Base-by-base conservation (phyloP, 306 rosid species). In the Citrullus colocynthis region DNA sequence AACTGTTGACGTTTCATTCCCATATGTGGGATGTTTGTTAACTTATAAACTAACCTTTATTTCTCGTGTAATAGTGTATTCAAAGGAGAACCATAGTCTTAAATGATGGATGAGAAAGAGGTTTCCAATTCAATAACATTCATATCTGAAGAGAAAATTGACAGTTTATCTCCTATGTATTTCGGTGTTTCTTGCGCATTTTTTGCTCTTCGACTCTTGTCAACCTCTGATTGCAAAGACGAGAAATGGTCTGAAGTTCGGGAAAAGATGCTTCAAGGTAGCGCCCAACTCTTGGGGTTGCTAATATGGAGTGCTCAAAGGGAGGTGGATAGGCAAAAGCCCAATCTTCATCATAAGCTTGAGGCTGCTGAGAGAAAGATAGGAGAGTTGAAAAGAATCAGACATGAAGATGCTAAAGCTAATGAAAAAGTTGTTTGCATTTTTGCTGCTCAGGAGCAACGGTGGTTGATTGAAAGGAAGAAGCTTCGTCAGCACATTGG, bases 401-500 rank as follows among this genome's bases (percentile, higher is more conserved):
- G 98, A 41, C 96, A 83, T 42, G 98, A 95, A 63, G 98, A 95
- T 78, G 98, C 97, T 17, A 95, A 85, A 55, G 98, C 98, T 57
- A 95, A 90, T 69, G 98, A 92, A 88, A 95, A 90, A 86, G 98
- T 95, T 57, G 98, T 95, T 36, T 81, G 96, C 59, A 95, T 95
- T 39, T 92, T 92, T 84, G 97, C 97, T 39, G 82, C 95, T 59
- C 97, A 92, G 74, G 98, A 95, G 83, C 98, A 95, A 82, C 78
- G 83, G 52, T 92, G 98, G 98, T 85, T 90, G 74, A 76, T 76
- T 32, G 97, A 95, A 82, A 87, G 96, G 87, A 86, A 80, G 88
- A 89, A 85, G 56, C 87, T 92, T 6, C 56, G 92, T 60, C 91
- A 88, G 82, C 96, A 92, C 32, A 83, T 89, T 65, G 96, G 92